Percentiles rank a stretch among this genome's conserved stretches.
These are phyloP conservation scores for Diaporthe longicolla DNA, from an alignment of 2,329 filamentous ascomycete species.

Conservation along the genomic window DNA sequence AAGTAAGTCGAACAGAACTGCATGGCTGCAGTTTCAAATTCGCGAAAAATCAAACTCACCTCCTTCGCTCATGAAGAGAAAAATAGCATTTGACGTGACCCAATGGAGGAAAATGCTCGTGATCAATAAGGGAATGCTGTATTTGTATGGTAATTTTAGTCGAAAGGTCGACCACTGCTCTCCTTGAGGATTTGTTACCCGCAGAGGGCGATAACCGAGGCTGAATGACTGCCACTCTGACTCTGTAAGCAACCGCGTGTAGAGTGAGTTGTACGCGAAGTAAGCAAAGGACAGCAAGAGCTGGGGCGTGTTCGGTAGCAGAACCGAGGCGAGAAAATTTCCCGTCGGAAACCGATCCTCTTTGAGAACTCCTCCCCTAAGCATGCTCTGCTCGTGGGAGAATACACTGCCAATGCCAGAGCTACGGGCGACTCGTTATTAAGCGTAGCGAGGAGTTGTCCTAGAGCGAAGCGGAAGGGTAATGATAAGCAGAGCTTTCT, in stretches of 20 bases:
- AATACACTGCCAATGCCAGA: neutral
- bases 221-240: slow-evolving; percentile 46
- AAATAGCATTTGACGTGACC: slow-evolving; percentile 46
- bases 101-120: slow-evolving; percentile 43
- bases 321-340: slow-evolving; percentile 1
- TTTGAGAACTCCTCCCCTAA: neutral
- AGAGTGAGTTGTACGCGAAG: slow-evolving; percentile 45
- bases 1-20: neutral
- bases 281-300: slow-evolving; percentile 45
- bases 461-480: too few relatives aligned
- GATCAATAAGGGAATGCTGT: slow-evolving; percentile 45
- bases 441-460: too few relatives aligned
- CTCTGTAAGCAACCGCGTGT: slow-evolving; percentile 44
- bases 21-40: too few relatives aligned
- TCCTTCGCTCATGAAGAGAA: slow-evolving; percentile 43
- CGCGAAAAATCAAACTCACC: slow-evolving; percentile 19
- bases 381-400: neutral
- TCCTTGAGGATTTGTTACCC: slow-evolving; percentile 41
- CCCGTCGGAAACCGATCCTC: neutral
- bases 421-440: neutral
- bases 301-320: slow-evolving; percentile 44
- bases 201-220: slow-evolving; percentile 26
- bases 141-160: slow-evolving; percentile 47
- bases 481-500: too few relatives aligned
- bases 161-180: slow-evolving; percentile 46